These are phyloP conservation scores for Coffea eugenioides DNA, from an alignment of 257 asterid genomes.

Conservation along the genomic window DNA sequence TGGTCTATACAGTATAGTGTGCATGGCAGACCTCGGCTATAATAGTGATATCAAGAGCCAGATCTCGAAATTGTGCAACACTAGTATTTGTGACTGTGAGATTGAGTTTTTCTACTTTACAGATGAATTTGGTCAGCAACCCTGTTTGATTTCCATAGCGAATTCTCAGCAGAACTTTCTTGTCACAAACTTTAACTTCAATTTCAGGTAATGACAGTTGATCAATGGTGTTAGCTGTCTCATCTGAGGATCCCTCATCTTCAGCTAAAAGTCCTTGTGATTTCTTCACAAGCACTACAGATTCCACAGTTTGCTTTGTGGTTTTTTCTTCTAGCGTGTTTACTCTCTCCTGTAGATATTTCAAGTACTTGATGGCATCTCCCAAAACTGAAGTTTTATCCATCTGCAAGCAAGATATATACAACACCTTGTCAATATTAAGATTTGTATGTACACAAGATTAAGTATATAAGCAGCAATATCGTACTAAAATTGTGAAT, in stretches of 20 bases:
- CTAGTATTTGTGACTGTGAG: conserved; percentile 8
- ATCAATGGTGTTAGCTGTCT: conserved; percentile 17
- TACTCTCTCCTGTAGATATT: conserved; percentile 10
- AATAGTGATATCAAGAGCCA: conserved; percentile 32
- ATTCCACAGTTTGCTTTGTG: conserved; percentile 23
- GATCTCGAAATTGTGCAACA: conserved; percentile 23
- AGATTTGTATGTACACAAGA: too few relatives aligned
- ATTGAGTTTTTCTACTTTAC: conserved; percentile 10
- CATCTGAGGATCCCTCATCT: conserved; percentile 34
- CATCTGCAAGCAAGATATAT: conserved; percentile 5
- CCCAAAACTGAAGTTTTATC: conserved; percentile 19
- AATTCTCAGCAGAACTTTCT: conserved; percentile 13
- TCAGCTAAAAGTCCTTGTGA: conserved; percentile 26
- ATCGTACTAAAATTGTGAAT: conserved; percentile 20
- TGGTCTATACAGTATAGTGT: background rate
- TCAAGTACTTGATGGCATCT: conserved; percentile 16
- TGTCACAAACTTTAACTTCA: conserved; percentile 15
- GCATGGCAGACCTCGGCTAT: conserved; percentile 1
- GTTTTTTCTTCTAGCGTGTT: conserved; percentile 10
- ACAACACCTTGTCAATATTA: conserved; percentile 9
- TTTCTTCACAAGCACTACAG: conserved; percentile 28
- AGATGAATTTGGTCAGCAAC: background rate
- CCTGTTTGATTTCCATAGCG: conserved; percentile 15
- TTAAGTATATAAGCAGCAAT: too few relatives aligned
- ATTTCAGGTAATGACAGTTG: conserved; percentile 17